These are phyloP conservation scores for Exserohilum turcica DNA, from an alignment of 2,329 filamentous ascomycete genomes.

Conservation along the genomic window DNA sequence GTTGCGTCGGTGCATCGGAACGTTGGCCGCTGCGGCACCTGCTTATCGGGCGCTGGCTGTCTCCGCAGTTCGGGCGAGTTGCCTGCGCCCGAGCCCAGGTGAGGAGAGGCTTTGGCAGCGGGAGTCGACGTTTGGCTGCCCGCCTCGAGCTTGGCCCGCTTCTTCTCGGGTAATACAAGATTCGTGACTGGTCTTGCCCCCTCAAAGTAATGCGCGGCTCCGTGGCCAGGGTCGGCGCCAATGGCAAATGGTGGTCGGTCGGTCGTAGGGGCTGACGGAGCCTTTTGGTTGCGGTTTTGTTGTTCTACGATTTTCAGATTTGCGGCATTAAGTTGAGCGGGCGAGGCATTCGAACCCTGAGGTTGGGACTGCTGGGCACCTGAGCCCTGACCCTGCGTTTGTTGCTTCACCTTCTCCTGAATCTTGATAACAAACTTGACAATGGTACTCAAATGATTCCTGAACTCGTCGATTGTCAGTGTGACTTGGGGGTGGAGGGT, in stretches of 20 bases:
- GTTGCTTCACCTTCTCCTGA: constrained; percentile 30
- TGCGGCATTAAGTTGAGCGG: constrained; percentile 44
- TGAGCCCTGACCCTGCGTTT: constrained; percentile 21
- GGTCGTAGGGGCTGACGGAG: constrained; percentile 56
- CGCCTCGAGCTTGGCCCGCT: constrained; percentile 58
- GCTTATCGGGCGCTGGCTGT: constrained; percentile 49
- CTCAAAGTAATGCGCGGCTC: constrained; percentile 62
- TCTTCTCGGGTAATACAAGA: constrained; percentile 62
- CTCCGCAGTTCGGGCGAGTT: constrained; percentile 55
- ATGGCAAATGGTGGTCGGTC: constrained; percentile 59
- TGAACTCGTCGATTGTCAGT: constrained; percentile 37
- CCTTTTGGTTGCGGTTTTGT: constrained; percentile 55
- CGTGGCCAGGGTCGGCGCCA: constrained; percentile 59
- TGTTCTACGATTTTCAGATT: constrained; percentile 51
- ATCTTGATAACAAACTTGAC: constrained; percentile 38
- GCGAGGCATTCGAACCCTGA: constrained; percentile 24
- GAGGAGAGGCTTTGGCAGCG: constrained; percentile 48
- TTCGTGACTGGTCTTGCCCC: constrained; percentile 59
- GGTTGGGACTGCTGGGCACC: constrained; percentile 25
- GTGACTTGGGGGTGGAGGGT: constrained; percentile 38
- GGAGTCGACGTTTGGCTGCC: constrained; percentile 52
- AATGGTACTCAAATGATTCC: constrained; percentile 29
- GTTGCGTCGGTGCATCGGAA: constrained; percentile 60
- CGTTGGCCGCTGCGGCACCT: constrained; percentile 50
- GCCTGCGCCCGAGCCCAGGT: constrained; percentile 42